A percentile compares a stretch with the other conserved stretches of the same genome.
These are phyloP conservation scores for Protomyces pachydermus DNA, from an alignment of 1,139 yeast species.

Conservation along the genomic window DNA sequence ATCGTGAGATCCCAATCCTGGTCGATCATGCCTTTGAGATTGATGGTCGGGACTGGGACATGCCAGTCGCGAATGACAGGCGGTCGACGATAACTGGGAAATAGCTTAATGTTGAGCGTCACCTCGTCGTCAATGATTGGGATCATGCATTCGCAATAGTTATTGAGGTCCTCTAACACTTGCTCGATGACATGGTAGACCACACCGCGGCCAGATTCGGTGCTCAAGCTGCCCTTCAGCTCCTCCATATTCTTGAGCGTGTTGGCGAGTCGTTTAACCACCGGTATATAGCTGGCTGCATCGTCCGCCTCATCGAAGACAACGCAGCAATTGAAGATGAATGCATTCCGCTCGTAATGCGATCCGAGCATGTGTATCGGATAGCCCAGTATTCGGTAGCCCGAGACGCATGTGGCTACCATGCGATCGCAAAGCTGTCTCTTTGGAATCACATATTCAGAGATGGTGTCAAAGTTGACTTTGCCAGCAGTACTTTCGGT, in stretches of 20 bases:
- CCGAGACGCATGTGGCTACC: conserved; percentile 65
- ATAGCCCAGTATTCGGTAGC: conserved; percentile 74
- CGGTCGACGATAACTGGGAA: conserved; percentile 83
- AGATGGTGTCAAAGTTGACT: conserved; percentile 77
- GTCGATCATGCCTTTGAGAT: conserved; percentile 58
- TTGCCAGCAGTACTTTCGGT: conserved; percentile 43
- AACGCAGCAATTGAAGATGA: conserved; percentile 87
- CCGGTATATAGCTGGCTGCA: conserved; percentile 78
- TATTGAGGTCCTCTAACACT: conserved; percentile 84
- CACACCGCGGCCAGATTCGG: conserved; percentile 32
- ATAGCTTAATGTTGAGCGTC: conserved; percentile 83
- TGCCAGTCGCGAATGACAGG: conserved; percentile 64
- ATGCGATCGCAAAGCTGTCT: conserved; percentile 82
- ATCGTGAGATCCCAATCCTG: conserved; percentile 97
- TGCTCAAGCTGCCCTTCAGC: conserved; percentile 72
- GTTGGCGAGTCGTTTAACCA: conserved; percentile 74
- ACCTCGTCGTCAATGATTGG: conserved; percentile 79
- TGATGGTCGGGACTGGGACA: conserved; percentile 81
- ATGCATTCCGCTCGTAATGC: conserved; percentile 80
- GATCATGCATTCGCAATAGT: conserved; percentile 90
- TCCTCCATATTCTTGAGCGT: conserved; percentile 90
- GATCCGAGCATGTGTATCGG: conserved; percentile 78
- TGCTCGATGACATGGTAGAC: conserved; percentile 78
- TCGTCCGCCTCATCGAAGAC: conserved; percentile 82
- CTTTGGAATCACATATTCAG: conserved; percentile 88